phyloP scores from a whole-genome alignment of 1,284 basidiomycete genomes.

The Microbotryum scabiosae region DNA sequence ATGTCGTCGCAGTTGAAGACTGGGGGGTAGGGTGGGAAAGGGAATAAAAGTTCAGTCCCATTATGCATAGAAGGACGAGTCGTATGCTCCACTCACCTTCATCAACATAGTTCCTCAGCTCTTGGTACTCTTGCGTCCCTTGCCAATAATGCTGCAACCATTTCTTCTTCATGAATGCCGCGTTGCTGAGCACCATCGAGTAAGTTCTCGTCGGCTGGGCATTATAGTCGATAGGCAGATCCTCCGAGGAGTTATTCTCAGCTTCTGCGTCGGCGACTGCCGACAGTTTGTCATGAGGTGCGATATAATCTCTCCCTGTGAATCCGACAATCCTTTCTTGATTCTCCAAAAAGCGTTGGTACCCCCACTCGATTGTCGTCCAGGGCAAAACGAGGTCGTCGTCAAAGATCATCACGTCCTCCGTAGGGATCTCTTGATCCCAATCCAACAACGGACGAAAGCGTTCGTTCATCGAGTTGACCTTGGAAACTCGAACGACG shows the following conservation, averaged over 20 bases:
- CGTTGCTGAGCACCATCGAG: slow-evolving; percentile 31
- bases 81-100: slow-evolving; percentile 10
- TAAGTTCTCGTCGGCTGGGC: slow-evolving; percentile 22
- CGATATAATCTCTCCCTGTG: slow-evolving; percentile 20
- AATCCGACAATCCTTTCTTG: slow-evolving; percentile 27
- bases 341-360: slow-evolving; percentile 14
- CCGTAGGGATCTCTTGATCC: slow-evolving; percentile 18
- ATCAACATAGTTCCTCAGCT: slow-evolving; percentile 23
- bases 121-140: slow-evolving; percentile 10
- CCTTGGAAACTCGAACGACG: slow-evolving; percentile 15
- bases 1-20: slow-evolving; percentile 34
- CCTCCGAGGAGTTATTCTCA: too few relatives aligned
- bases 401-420: slow-evolving; percentile 30
- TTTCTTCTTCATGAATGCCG: slow-evolving; percentile 24
- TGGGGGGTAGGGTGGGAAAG: background rate
- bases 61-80: background rate
- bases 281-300: too few relatives aligned
- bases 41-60: background rate
- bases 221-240: slow-evolving; percentile 1
- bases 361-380: slow-evolving; percentile 29
- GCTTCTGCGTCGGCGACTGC: too few relatives aligned
- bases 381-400: slow-evolving; percentile 28
- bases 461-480: slow-evolving; percentile 33
- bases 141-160: slow-evolving; percentile 30
- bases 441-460: slow-evolving; percentile 23